Percentiles rank a stretch among this genome's conserved stretches.
phyloP scores from a whole-genome alignment of 2,329 filamentous ascomycete species.

The Ophiostoma ips region DNA sequence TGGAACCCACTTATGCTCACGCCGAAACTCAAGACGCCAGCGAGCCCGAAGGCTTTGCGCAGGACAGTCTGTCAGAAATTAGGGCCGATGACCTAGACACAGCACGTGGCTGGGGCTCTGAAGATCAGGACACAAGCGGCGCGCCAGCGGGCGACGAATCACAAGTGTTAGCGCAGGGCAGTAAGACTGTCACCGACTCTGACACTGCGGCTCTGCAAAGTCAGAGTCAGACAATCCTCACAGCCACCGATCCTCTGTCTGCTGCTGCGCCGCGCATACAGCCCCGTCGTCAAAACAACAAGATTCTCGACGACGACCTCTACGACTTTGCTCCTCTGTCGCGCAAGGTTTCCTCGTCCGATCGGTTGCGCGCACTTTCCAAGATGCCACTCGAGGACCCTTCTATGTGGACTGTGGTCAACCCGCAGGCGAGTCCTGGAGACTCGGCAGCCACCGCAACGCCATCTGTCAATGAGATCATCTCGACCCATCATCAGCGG shows the following conservation, averaged over 20 bases:
- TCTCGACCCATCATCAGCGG: neutral
- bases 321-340: conserved; percentile 21
- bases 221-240: neutral
- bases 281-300: conserved; percentile 13
- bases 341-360: conserved; percentile 24
- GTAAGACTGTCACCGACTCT: neutral
- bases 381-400: conserved; percentile 23
- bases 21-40: neutral
- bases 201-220: neutral
- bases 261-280: neutral
- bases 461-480: neutral
- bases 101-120: neutral
- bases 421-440: conserved; percentile 13
- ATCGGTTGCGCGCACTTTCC: conserved; percentile 23
- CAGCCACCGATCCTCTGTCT: neutral
- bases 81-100: conserved; percentile 15
- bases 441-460: neutral
- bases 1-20: neutral
- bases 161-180: neutral
- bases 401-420: conserved; percentile 22
- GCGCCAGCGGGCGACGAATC: neutral
- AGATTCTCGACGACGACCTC: conserved; percentile 21
- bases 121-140: neutral
- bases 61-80: neutral
- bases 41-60: neutral